Conservation (phyloP, 2,329 filamentous ascomycete genomes). For the Corinectria fuckeliana region DNA sequence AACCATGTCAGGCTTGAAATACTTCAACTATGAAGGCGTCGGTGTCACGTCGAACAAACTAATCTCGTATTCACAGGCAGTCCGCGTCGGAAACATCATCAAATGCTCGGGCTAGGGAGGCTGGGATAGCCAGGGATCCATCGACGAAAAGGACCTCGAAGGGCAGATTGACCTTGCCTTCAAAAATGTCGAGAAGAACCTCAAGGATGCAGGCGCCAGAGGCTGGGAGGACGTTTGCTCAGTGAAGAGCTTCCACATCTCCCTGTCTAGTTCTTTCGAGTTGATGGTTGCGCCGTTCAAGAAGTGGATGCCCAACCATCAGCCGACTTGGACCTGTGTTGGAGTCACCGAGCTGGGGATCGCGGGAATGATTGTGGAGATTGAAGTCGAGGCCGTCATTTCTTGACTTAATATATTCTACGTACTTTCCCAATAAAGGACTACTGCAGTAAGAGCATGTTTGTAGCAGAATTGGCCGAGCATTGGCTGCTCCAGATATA, state of each 20-base stretch:
- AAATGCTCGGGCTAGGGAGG: constrained; percentile 35
- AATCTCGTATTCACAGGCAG: constrained; percentile 35
- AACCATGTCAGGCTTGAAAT: constrained; percentile 42
- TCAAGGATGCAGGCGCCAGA: constrained; percentile 60
- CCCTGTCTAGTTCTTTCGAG: constrained; percentile 47
- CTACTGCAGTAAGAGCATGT: too few species aligned
- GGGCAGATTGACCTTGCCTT: constrained; percentile 61
- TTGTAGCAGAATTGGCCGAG: too few species aligned
- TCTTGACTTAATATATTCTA: too few species aligned
- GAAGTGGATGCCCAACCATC: constrained; percentile 59
- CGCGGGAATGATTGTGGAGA: constrained; percentile 62
- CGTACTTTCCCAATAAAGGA: too few species aligned
- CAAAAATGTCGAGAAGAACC: constrained; percentile 58
- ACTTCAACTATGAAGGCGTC: constrained; percentile 43
- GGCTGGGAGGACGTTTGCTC: constrained; percentile 63
- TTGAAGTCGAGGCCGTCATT: constrained; percentile 57
- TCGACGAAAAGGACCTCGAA: constrained; percentile 45
- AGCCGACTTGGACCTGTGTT: constrained; percentile 61
- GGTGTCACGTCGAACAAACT: constrained; percentile 34
- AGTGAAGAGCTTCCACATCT: constrained; percentile 54
- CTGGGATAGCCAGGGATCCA: constrained; percentile 30
- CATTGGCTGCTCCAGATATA: too few species aligned
- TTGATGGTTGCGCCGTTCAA: constrained; percentile 55
- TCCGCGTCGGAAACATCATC: constrained; percentile 28
- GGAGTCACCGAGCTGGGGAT: constrained; percentile 55